Evolutionary conservation across 495 filamentous ascomycete species (phyloP).

Genomic region (Zalerion maritima): DNA sequence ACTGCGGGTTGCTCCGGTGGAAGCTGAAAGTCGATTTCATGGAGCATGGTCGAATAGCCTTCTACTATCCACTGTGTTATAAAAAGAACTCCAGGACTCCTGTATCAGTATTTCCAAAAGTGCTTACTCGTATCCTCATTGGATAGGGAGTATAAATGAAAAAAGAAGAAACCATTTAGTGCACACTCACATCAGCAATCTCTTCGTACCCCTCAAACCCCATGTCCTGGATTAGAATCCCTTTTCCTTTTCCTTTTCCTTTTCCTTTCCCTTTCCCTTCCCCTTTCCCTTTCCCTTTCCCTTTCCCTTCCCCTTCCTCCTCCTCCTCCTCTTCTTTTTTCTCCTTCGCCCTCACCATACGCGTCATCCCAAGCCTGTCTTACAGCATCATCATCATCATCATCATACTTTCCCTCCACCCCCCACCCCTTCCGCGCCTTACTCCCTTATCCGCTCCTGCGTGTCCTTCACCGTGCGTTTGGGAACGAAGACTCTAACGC

Average conservation of each 20-base stretch:
- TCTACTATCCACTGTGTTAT: slow-evolving; percentile 55
- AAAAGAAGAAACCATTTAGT: slow-evolving; percentile 4
- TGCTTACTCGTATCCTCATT: slow-evolving; percentile 6
- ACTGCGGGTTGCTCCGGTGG: slow-evolving; percentile 13
- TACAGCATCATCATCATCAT: background rate
- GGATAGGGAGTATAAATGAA: slow-evolving; percentile 5
- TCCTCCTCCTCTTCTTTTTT: slow-evolving; percentile 1
- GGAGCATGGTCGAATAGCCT: slow-evolving; percentile 55
- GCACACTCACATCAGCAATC: slow-evolving; percentile 16
- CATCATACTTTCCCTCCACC: slow-evolving; percentile 1
- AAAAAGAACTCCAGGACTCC: no score
- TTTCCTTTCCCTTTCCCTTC: slow-evolving; percentile 4
- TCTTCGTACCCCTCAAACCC: slow-evolving; percentile 12
- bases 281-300: slow-evolving; percentile 14
- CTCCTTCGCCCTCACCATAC: background rate
- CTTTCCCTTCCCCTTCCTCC: slow-evolving; percentile 10
- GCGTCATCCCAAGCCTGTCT: background rate
- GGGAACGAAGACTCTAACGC: no score
- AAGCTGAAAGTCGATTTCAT: slow-evolving; percentile 44
- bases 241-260: slow-evolving; percentile 13
- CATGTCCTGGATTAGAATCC: slow-evolving; percentile 14
- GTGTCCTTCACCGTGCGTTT: no score
- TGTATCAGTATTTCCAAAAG: no score
- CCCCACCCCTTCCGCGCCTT: background rate
- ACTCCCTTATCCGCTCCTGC: background rate